Base-by-base conservation (phyloP, 306 rosid genomes). In the Chamaecrista fasciculata region DNA sequence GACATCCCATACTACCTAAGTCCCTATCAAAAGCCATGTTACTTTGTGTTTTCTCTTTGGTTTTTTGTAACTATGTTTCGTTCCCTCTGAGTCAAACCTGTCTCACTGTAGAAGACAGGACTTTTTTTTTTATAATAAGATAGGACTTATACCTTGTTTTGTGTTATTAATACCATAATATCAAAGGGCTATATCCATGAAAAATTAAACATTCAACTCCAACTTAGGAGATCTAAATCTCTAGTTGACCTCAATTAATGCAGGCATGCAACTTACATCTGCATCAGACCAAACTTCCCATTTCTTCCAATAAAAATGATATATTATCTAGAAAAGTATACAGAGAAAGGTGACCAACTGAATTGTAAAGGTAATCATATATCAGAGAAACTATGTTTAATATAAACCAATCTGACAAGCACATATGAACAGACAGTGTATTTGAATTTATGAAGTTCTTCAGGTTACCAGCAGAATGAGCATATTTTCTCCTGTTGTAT, bases 401-500 rank as follows among this genome's bases (percentile, higher is more conserved):
- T n/a, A 52, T 40, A 19, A 51, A 69, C 19, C 24, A 29, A 40
- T 18, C 49, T 55, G 44, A 53, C 24, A 29, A 23, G 48, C 66
- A 69, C 56, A 36, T 14, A 61, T 29, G 73, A 73, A 73, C 29
- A 70, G 40, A 73, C 24, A 52, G 53, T 44, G 37, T n/a, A 69
- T 55, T 51, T 31, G 28, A 48, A 48, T 23, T 44, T 53, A 21
- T 25, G 69, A 61, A 73, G 61, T 69, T 55, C 76, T 75, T 50
- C 47, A 72, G 77, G 74, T 83, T 94, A 91, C 99, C 97, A 79
- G 80, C 59, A 66, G 79, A 68, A 76, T 74, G 74, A 48, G 62
- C 81, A 76, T 9, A 61, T 18, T 52, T 76, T 56, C 74, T 72
- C 8, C 64, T 64, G 77, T 48, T 44, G 73, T 67, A 43, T 8